A percentile compares a stretch with the other conserved stretches of the same genome.
These are phyloP conservation scores for Mycosarcoma maydis DNA, from an alignment of 1,284 basidiomycete genomes.

Conservation along the genomic window DNA sequence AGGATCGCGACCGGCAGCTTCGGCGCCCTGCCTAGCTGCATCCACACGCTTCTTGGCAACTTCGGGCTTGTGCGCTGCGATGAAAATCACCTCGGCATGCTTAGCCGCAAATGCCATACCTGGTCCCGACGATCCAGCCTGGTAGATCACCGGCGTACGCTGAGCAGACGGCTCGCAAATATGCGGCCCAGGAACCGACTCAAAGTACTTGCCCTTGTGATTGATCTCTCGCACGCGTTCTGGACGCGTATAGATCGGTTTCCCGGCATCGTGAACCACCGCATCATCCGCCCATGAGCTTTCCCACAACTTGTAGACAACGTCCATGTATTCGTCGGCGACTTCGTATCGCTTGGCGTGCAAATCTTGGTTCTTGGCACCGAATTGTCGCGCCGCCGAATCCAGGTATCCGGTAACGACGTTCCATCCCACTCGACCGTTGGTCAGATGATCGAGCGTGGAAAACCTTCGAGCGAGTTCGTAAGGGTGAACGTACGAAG, in stretches of 20 bases:
- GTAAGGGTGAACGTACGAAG: slow-evolving; percentile 65
- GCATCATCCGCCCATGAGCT: slow-evolving; percentile 67
- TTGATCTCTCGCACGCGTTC: slow-evolving; percentile 62
- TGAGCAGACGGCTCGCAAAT: slow-evolving; percentile 66
- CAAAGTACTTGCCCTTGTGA: slow-evolving; percentile 65
- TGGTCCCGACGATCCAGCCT: slow-evolving; percentile 63
- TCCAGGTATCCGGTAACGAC: slow-evolving; percentile 67
- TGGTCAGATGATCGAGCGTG: slow-evolving; percentile 68
- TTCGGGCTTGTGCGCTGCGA: slow-evolving; percentile 59
- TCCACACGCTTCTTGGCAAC: slow-evolving; percentile 62
- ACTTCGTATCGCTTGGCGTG: slow-evolving; percentile 60
- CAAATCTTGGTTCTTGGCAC: slow-evolving; percentile 53
- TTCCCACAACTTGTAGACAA: slow-evolving; percentile 68
- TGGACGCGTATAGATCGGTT: slow-evolving; percentile 58
- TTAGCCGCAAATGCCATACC: slow-evolving; percentile 66
- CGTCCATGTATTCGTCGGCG: slow-evolving; percentile 60
- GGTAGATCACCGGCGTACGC: slow-evolving; percentile 66
- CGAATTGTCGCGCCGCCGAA: slow-evolving; percentile 64
- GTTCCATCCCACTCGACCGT: slow-evolving; percentile 67
- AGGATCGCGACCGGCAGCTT: slow-evolving; percentile 59
- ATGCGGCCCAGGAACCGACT: slow-evolving; percentile 63
- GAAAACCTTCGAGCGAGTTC: slow-evolving; percentile 65
- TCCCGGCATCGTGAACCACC: slow-evolving; percentile 43
- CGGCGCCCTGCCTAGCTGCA: slow-evolving; percentile 46
- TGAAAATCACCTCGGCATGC: slow-evolving; percentile 67